Percentiles rank a stretch among this genome's conserved stretches.
Evolutionary conservation across 1,139 yeast genomes (phyloP).

Genomic region (Yamadazyma songkhlaensis): DNA sequence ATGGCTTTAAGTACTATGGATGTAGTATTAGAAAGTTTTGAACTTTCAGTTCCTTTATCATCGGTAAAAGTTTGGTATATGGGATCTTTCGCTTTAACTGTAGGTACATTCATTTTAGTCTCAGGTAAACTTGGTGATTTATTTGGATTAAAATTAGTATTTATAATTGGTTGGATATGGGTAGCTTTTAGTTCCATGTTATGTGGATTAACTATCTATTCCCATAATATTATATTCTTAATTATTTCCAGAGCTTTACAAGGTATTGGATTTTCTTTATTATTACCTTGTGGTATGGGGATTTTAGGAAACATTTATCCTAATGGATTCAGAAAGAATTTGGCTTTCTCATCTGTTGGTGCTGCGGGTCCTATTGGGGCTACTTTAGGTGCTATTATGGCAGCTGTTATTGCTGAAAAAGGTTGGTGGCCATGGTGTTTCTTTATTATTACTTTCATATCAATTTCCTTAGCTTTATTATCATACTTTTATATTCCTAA

Average conservation of each 20-base stretch:
- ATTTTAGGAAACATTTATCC: slow-evolving; percentile 42
- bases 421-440: slow-evolving; percentile 56
- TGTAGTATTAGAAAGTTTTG: slow-evolving; percentile 28
- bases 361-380: slow-evolving; percentile 60
- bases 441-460: slow-evolving; percentile 40
- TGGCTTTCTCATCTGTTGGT: slow-evolving; percentile 50
- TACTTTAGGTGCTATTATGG: slow-evolving; percentile 45
- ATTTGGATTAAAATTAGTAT: slow-evolving; percentile 45
- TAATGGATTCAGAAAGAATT: slow-evolving; percentile 45
- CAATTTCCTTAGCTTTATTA: slow-evolving; percentile 24
- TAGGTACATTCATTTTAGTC: slow-evolving; percentile 52
- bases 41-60: slow-evolving; percentile 11
- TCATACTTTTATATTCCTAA: slow-evolving; percentile 36
- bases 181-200: slow-evolving; percentile 42
- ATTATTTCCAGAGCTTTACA: slow-evolving; percentile 52
- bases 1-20: slow-evolving; percentile 42
- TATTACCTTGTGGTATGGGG: slow-evolving; percentile 22
- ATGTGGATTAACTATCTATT: slow-evolving; percentile 46
- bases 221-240: slow-evolving; percentile 43
- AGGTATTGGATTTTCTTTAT: slow-evolving; percentile 53
- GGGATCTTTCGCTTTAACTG: slow-evolving; percentile 55
- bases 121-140: slow-evolving; percentile 55
- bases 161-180: slow-evolving; percentile 46
- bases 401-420: slow-evolving; percentile 43
- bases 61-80: slow-evolving; percentile 49